These are phyloP conservation scores for Paecilomyces formosus DNA, from an alignment of 2,329 filamentous ascomycete genomes.

Conservation along the genomic window DNA sequence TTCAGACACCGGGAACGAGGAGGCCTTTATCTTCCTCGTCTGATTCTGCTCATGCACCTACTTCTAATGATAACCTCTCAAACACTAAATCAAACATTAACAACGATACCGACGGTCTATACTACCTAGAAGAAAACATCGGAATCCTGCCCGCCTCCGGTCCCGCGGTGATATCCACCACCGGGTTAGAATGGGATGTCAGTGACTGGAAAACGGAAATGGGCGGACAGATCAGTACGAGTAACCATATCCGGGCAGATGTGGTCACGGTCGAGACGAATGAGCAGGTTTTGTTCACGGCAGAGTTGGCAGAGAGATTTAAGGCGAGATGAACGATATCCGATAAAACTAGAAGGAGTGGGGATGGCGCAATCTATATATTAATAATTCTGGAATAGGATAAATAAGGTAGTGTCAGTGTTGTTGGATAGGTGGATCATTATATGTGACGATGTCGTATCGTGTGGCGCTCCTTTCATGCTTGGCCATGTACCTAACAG, in stretches of 20 bases:
- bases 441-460: too few species aligned
- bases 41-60: neutral
- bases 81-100: neutral
- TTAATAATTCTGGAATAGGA: too few species aligned
- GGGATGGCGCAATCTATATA: neutral
- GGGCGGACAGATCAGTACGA: constrained; percentile 67
- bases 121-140: constrained; percentile 64
- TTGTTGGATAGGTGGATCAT: too few species aligned
- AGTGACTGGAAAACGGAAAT: constrained; percentile 70
- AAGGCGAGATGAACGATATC: constrained; percentile 15
- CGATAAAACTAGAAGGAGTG: neutral
- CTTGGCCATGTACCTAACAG: too few species aligned
- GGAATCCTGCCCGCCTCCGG: constrained; percentile 80
- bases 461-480: too few species aligned
- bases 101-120: constrained; percentile 26
- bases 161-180: constrained; percentile 69
- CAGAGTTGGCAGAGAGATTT: constrained; percentile 49
- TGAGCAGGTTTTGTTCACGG: constrained; percentile 64
- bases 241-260: constrained; percentile 64
- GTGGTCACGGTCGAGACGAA: constrained; percentile 55
- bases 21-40: constrained; percentile 6
- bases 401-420: too few species aligned
- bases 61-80: neutral
- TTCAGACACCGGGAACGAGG: constrained; percentile 51
- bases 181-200: constrained; percentile 88